Conservation (phyloP, 495 filamentous ascomycete genomes). For the Talaromyces thailandensis region DNA sequence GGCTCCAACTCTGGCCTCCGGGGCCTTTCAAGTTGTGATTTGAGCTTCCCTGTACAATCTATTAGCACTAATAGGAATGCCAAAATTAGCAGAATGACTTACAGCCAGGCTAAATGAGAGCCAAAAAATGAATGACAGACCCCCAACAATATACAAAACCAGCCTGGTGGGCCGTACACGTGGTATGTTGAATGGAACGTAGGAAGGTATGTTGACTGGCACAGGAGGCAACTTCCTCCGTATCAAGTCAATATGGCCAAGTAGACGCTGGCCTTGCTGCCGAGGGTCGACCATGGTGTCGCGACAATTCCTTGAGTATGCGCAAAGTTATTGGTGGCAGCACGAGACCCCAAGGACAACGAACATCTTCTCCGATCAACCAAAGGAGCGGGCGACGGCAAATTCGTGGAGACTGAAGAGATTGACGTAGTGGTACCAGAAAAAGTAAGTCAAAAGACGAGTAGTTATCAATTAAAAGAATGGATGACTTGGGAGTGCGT, state of each 20-base stretch:
- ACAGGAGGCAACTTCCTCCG: not conserved
- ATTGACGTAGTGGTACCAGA: not conserved
- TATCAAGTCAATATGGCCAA: not conserved
- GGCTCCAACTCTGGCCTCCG: not conserved
- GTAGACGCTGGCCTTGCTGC: not conserved
- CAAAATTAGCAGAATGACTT: conserved; percentile 4
- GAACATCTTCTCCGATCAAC: not conserved
- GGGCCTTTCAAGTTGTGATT: not conserved
- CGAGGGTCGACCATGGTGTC: not conserved
- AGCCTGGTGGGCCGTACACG: conserved; percentile 22
- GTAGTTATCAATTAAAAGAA: not conserved
- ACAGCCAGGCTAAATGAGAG: conserved; percentile 17
- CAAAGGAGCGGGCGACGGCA: not conserved
- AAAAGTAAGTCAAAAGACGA: not conserved
- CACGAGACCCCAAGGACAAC: not conserved
- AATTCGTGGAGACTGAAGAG: not conserved
- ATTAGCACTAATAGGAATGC: not conserved
- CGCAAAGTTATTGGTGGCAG: not conserved
- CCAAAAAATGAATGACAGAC: conserved; percentile 17
- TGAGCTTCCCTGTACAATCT: not conserved
- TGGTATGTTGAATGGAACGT: conserved; percentile 5
- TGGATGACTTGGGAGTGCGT: not conserved
- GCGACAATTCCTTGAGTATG: not conserved
- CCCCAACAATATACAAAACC: conserved; percentile 14
- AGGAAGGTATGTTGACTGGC: not conserved